A percentile compares a stretch with the other conserved stretches of the same genome.
Evolutionary conservation across 1,284 basidiomycete species (phyloP).

Genomic region (Sphagnurus paluster): DNA sequence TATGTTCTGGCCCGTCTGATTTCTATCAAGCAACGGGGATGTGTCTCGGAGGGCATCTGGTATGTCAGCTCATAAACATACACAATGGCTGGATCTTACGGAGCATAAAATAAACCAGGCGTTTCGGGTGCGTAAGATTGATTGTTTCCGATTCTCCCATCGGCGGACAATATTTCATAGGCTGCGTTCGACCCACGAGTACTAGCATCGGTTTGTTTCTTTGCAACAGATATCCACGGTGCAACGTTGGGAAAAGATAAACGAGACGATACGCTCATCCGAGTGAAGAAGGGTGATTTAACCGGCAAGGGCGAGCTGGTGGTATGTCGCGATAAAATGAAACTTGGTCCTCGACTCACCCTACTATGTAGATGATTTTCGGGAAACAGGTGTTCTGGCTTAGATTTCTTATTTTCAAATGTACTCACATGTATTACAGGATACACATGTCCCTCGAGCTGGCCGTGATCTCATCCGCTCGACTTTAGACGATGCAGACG

Average conservation of each 20-base stretch:
- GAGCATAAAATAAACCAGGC: slow-evolving; percentile 36
- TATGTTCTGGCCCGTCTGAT: neutral
- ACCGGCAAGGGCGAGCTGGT: slow-evolving; percentile 80
- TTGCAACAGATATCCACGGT: slow-evolving; percentile 87
- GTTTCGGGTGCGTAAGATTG: slow-evolving; percentile 47
- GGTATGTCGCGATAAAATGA: slow-evolving; percentile 45
- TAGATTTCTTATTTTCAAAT: neutral
- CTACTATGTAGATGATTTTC: slow-evolving; percentile 77
- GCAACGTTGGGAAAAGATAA: slow-evolving; percentile 86
- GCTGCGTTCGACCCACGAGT: slow-evolving; percentile 85
- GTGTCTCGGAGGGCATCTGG: slow-evolving; percentile 85
- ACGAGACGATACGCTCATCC: slow-evolving; percentile 74
- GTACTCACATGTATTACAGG: slow-evolving; percentile 38
- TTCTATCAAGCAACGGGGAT: slow-evolving; percentile 68
- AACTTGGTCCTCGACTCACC: no score
- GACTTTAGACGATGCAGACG: slow-evolving; percentile 76
- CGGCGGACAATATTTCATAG: no score
- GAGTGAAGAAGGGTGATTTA: slow-evolving; percentile 74
- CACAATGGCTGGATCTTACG: neutral
- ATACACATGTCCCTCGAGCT: slow-evolving; percentile 85
- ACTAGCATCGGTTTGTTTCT: slow-evolving; percentile 88
- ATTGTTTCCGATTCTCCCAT: slow-evolving; percentile 2
- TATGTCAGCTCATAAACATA: slow-evolving; percentile 32
- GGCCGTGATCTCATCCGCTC: slow-evolving; percentile 84
- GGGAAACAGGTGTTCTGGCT: slow-evolving; percentile 75